These are phyloP conservation scores for Cryoendolithus antarcticus DNA, from an alignment of 2,329 filamentous ascomycete genomes.

Conservation along the genomic window DNA sequence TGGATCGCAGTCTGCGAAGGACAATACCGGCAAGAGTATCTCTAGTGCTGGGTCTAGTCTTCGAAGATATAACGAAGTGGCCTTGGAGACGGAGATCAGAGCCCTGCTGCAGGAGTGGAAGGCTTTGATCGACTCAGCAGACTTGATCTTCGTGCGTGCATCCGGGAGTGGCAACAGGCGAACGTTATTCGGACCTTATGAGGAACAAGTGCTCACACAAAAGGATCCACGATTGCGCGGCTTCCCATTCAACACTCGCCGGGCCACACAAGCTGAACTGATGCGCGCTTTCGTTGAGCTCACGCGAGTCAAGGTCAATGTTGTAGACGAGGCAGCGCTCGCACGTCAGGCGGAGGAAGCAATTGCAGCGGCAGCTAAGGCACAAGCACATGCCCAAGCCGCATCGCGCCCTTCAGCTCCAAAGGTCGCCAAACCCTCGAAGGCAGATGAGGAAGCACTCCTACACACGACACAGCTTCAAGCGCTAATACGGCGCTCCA, in stretches of 20 bases:
- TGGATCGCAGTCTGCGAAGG: slow-evolving; percentile 86
- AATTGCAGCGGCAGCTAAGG: slow-evolving; percentile 30
- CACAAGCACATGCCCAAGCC: slow-evolving; percentile 16
- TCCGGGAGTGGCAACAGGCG: slow-evolving; percentile 76
- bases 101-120: slow-evolving; percentile 76
- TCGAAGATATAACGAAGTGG: slow-evolving; percentile 87
- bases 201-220: slow-evolving; percentile 67
- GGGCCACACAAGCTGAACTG: slow-evolving; percentile 86
- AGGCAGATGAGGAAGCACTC: slow-evolving; percentile 70
- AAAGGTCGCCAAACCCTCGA: slow-evolving; percentile 53
- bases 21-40: slow-evolving; percentile 83
- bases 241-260: slow-evolving; percentile 84
- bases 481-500: slow-evolving; percentile 76
- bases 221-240: slow-evolving; percentile 72
- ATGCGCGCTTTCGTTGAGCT: slow-evolving; percentile 92
- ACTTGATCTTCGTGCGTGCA: slow-evolving; percentile 79
- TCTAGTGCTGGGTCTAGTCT: slow-evolving; percentile 87
- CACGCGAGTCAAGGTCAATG: slow-evolving; percentile 74
- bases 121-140: slow-evolving; percentile 66
- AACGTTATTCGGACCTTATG: slow-evolving; percentile 83
- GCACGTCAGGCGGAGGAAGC: slow-evolving; percentile 35
- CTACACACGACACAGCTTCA: slow-evolving; percentile 85
- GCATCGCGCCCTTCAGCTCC: slow-evolving; percentile 37
- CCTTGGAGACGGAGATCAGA: slow-evolving; percentile 77
- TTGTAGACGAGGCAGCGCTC: slow-evolving; percentile 56